Evolutionary conservation across 164 flowering plant species (phyloP).

Genomic region (Tetrastigma voinierianum): DNA sequence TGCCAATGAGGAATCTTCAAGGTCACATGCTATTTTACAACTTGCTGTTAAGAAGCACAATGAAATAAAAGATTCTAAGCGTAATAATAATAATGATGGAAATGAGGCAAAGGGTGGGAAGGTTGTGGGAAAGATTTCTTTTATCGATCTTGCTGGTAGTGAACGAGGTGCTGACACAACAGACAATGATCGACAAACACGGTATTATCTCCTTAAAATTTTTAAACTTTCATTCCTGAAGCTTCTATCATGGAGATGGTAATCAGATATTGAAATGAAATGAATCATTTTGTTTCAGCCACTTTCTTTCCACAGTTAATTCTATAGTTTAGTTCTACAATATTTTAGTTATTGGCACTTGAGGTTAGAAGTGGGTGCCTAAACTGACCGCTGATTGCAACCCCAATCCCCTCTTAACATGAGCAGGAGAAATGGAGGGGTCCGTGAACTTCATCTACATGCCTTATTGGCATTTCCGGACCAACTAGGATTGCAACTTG

Average conservation of each 20-base stretch:
- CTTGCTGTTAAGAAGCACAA: constrained; percentile 82
- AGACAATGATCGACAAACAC: constrained; percentile 94
- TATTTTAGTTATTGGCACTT: too few species aligned
- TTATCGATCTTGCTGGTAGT: constrained; percentile 99
- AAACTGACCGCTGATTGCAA: too few species aligned
- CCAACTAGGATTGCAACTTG: too few species aligned
- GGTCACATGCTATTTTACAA: constrained; percentile 97
- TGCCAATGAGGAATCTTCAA: constrained; percentile 98
- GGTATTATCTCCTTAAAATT: constrained; percentile 39
- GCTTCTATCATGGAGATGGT: not conserved
- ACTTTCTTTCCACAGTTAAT: too few species aligned
- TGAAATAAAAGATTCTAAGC: constrained; percentile 67
- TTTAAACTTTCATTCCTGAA: not conserved
- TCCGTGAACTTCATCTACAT: too few species aligned
- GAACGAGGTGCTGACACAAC: constrained; percentile 99
- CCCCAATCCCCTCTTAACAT: too few species aligned
- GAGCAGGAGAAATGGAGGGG: too few species aligned
- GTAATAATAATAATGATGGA: constrained; percentile 59
- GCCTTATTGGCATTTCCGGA: too few species aligned
- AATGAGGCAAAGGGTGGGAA: constrained; percentile 70
- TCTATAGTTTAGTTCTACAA: too few species aligned
- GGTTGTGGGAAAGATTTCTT: constrained; percentile 92
- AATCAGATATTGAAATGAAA: too few species aligned
- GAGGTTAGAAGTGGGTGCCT: too few species aligned
- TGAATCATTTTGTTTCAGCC: too few species aligned